Percentiles rank a stretch among this genome's conserved stretches.
These are phyloP conservation scores for Lasiodiplodia citricola DNA, from an alignment of 2,329 filamentous ascomycete genomes.

Conservation along the genomic window DNA sequence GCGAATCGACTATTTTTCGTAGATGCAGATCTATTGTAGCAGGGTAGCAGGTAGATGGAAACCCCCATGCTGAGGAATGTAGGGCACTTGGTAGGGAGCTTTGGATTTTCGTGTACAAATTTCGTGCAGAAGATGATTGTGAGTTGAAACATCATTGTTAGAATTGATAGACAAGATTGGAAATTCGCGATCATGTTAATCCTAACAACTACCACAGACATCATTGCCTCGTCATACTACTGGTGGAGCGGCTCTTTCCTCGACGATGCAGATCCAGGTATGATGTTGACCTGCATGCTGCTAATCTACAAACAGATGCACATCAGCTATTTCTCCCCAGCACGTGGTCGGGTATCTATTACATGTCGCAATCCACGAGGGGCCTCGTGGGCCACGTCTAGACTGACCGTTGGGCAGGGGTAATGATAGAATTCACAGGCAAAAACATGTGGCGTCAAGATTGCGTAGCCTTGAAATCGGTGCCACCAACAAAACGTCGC, in stretches of 20 bases:
- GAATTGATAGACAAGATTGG: neutral
- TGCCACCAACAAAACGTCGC: neutral
- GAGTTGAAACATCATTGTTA: neutral
- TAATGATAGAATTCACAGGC: neutral
- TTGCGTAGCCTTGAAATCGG: slow-evolving; percentile 6
- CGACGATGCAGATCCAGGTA: neutral
- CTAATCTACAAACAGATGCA: neutral
- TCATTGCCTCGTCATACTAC: neutral
- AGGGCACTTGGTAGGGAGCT: neutral
- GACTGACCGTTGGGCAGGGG: neutral
- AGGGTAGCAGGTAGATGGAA: neutral
- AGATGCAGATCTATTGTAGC: neutral
- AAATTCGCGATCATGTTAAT: neutral
- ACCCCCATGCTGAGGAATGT: neutral
- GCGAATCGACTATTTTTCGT: neutral
- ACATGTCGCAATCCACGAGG: neutral
- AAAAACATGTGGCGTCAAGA: slow-evolving; percentile 4
- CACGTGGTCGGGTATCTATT: neutral
- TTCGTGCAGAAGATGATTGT: neutral
- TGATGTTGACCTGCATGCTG: neutral
- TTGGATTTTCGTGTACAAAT: neutral
- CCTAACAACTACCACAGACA: neutral
- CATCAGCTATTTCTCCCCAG: neutral
- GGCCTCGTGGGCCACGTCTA: neutral
- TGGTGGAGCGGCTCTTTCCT: slow-evolving; percentile 5